phyloP scores from a whole-genome alignment of 768 basidiomycete genomes.

The Lenzites betulinus region DNA sequence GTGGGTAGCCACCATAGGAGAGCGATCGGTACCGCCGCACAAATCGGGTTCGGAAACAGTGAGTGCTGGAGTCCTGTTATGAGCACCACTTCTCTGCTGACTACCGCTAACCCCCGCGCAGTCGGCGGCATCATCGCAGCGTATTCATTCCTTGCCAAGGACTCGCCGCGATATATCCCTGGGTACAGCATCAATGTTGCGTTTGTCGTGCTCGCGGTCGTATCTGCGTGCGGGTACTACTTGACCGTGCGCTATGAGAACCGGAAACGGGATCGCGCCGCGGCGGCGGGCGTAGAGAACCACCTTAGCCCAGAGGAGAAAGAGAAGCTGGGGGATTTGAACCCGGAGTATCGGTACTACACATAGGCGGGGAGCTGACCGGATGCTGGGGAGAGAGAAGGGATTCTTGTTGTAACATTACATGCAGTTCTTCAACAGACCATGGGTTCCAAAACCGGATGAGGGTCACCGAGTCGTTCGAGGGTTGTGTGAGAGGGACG shows the following conservation, averaged over 20 bases:
- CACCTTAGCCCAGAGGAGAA: conserved; percentile 6
- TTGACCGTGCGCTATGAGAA: conserved; percentile 20
- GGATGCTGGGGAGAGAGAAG: too few relatives aligned
- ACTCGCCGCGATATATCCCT: conserved; percentile 26
- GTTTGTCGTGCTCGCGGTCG: conserved; percentile 24
- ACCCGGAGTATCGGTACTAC: conserved; percentile 19
- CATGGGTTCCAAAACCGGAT: too few relatives aligned
- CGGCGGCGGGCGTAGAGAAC: not conserved
- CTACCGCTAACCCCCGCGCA: not conserved
- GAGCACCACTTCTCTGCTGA: not conserved
- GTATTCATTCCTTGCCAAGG: conserved; percentile 28
- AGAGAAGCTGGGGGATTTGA: conserved; percentile 16
- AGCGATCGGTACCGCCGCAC: conserved; percentile 29
- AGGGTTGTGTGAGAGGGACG: too few relatives aligned
- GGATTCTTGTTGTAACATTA: too few relatives aligned
- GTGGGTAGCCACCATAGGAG: conserved; percentile 29
- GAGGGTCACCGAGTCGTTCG: too few relatives aligned
- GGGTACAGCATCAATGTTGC: conserved; percentile 28
- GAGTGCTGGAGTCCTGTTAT: not conserved
- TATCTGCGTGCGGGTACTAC: conserved; percentile 20
- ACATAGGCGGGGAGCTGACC: not conserved
- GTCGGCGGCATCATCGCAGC: conserved; percentile 31
- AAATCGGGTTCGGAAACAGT: conserved; percentile 34
- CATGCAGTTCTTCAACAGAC: too few relatives aligned
- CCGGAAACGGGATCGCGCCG: conserved; percentile 12